Conservation (phyloP, 768 basidiomycete genomes). For the Vishniacozyma victoriae region DNA sequence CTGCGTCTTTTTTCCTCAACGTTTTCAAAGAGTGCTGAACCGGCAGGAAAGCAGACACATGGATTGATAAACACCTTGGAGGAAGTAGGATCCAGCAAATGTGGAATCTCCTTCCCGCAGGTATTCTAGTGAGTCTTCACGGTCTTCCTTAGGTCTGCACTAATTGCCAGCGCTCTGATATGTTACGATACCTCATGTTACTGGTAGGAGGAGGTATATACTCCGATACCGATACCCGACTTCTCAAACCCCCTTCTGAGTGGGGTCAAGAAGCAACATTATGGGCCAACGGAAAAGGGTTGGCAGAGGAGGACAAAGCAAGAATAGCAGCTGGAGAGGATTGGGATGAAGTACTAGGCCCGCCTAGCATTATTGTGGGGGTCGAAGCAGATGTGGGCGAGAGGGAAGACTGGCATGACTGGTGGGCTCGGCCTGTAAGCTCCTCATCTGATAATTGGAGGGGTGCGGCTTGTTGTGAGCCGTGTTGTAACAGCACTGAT, state of each 20-base stretch:
- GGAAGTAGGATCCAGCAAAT: slow-evolving; percentile 28
- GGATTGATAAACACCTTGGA: slow-evolving; percentile 15
- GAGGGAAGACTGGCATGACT: slow-evolving; percentile 49
- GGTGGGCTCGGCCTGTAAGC: slow-evolving; percentile 47
- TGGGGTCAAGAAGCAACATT: slow-evolving; percentile 40
- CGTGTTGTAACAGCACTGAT: not conserved
- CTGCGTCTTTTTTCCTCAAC: too few relatives aligned
- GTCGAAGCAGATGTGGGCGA: slow-evolving; percentile 52
- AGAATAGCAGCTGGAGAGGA: slow-evolving; percentile 12
- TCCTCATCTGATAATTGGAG: not conserved
- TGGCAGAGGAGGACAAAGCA: slow-evolving; percentile 1
- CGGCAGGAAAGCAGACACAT: slow-evolving; percentile 25
- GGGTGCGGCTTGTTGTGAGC: not conserved
- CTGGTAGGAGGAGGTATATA: slow-evolving; percentile 46
- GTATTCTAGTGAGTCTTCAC: slow-evolving; percentile 37
- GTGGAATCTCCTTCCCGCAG: slow-evolving; percentile 39
- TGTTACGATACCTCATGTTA: slow-evolving; percentile 40
- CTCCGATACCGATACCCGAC: slow-evolving; percentile 47
- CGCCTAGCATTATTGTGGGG: slow-evolving; percentile 48
- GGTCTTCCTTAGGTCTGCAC: not conserved
- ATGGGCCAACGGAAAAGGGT: slow-evolving; percentile 24
- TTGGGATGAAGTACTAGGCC: slow-evolving; percentile 22
- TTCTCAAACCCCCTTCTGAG: slow-evolving; percentile 38
- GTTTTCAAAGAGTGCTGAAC: too few relatives aligned
- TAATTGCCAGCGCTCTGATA: slow-evolving; percentile 36